Base-by-base conservation (phyloP, 2,329 filamentous ascomycete species). In the Penicillium capsulatum region DNA sequence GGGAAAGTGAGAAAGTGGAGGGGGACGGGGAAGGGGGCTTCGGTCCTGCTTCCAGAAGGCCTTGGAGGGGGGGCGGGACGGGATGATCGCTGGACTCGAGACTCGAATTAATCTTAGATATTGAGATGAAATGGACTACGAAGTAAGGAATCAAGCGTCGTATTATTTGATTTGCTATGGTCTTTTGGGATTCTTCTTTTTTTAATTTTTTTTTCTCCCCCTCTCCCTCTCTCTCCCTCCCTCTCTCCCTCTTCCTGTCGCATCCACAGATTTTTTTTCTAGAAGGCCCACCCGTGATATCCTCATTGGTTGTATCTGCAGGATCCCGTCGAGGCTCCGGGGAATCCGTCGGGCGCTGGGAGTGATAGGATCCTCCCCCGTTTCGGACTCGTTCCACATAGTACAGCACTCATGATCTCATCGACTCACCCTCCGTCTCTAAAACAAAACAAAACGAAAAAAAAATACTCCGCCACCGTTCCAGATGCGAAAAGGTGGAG, bases 1-100 rank as follows among this genome's bases (percentile, higher is more conserved):
- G 17, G 13, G 17, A 24, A 19, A 22, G 42, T 37, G 33, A 42
- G 36, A 33, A 42, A 40, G 32, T 42, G 33, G 52, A 45, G 48
- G 50, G 45, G 40, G 29, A 48, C 47, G 49, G 49, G 45, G 50
- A 51, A 52, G 45, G 49, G 49, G 49, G 28, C 45, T 52, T 50
- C 40, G 44, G 39, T 46, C 28, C 42, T 52, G 35, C 50, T 53
- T 52, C 47, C 44, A 51, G 51, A 53, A 53, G 50, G 43, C 36
- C 41, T 41, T 40, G 37, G 10, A 17, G 27, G 15, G 30, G 31
- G 48, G 43, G 45, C 48, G 48, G 48, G 46, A 50, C 48, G 48
- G 48, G 50, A 53, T 49, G 48, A 51, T 53, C 45, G 34, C 26
- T 42, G 28, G 35, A 33, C 38, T 14, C n/a, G 10, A 7, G 26